Evolutionary conservation across 129 eudicot genomes (phyloP), one percentile per base, ranked within the genome.

Genomic region (Smallanthus sonchifolius): DNA sequence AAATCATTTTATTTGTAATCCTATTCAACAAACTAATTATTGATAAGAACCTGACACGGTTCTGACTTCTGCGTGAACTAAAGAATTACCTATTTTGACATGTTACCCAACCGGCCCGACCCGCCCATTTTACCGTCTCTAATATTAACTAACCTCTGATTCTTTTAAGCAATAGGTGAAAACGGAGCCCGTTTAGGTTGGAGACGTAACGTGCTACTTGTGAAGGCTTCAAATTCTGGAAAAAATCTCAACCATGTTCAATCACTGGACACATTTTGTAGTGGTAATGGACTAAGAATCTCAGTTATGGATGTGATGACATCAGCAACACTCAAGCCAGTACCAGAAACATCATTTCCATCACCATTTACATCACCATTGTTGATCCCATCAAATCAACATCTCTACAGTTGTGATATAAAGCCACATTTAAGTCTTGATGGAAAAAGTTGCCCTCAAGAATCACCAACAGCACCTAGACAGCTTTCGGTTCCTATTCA

Each of bases 121-220:
- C 32, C 2, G 16, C 30, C 38, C 61, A 34, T 30, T 7, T 51
- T 70, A 34, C 49, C 38, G 40, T 60, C 66, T 56, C 43, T 57
- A 43, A 43, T 60, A 15, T 28, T 30, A 52, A 44, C 28, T 42
- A 52, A 44, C 28, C 39, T 69, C 47, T 14, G 8, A 56, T 56
- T 40, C 28, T 34, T 62, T 4, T 77, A 74, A 49, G 61, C 63
- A 32, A 61, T 74, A 73, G 82, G 86, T 75, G 98, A 85, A 30
- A 85, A 57, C 20, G 70, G 75, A 60, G 91, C 96, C 52, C 72
- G 73, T 64, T 75, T 92, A 83, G 98, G 98, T 40, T 92, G 98
- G 98, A 92, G 98, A 65, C 95, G 96, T 40, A 82, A 80, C 48
- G 87, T 92, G 70, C 84, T 92, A 67, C 96, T 92, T 72, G 87